phyloP scores from a whole-genome alignment of 2,329 filamentous ascomycete species.

The Aureobasidium vineae region DNA sequence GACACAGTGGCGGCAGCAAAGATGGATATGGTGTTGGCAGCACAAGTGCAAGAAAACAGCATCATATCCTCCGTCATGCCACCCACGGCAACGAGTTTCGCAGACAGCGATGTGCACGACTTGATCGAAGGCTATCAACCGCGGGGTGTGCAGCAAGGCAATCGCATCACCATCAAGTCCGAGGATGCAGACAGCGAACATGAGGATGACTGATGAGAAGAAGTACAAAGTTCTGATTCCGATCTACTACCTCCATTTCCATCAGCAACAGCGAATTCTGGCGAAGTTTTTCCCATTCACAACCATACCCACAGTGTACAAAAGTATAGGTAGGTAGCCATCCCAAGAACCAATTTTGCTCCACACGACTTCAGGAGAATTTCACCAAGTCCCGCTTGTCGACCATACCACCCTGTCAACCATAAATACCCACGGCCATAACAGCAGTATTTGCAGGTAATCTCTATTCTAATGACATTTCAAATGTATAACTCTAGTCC shows the following conservation, averaged over 20 bases:
- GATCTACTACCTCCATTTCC: neutral
- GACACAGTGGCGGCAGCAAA: slow-evolving; percentile 32
- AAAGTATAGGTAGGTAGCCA: too few species aligned
- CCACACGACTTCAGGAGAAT: too few species aligned
- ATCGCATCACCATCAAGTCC: neutral
- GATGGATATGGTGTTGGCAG: slow-evolving; percentile 37
- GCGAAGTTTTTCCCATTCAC: neutral
- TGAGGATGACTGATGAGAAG: neutral
- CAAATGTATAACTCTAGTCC: too few species aligned
- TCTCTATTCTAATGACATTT: too few species aligned
- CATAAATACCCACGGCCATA: neutral
- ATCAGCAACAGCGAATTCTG: too few species aligned
- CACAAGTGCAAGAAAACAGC: slow-evolving; percentile 38
- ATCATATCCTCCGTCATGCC: slow-evolving; percentile 25
- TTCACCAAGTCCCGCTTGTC: neutral
- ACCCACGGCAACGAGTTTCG: slow-evolving; percentile 20
- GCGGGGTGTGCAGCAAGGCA: neutral
- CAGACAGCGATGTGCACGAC: slow-evolving; percentile 16
- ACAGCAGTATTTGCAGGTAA: neutral
- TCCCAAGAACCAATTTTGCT: too few species aligned
- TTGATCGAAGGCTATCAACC: slow-evolving; percentile 37
- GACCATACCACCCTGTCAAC: neutral
- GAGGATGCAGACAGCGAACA: neutral
- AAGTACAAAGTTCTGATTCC: neutral
- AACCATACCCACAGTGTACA: too few species aligned